Percentiles rank a stretch among this genome's conserved stretches.
Conservation (phyloP, 345 rosid genomes). For the Salix arbutifolia region DNA sequence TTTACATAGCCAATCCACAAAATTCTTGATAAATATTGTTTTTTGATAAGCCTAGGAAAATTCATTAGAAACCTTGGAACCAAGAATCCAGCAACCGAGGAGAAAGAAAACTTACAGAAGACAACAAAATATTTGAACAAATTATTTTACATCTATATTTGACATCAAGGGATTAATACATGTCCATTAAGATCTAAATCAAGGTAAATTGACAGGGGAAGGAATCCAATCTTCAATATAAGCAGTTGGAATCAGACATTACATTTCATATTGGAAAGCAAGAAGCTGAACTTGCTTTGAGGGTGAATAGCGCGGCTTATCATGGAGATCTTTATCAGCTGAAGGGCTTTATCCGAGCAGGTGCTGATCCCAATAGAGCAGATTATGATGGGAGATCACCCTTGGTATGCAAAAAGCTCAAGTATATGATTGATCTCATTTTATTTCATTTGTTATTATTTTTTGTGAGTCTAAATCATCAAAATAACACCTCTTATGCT, state of each 20-base stretch:
- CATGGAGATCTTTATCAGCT: conserved; percentile 80
- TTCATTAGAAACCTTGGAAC: too few species aligned
- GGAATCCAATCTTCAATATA: conserved; percentile 58
- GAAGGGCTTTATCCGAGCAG: conserved; percentile 66
- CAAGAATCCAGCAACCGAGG: too few species aligned
- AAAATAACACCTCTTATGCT: neutral
- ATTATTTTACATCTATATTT: neutral
- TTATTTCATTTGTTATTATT: neutral
- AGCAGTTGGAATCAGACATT: conserved; percentile 77
- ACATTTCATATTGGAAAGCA: conserved; percentile 84
- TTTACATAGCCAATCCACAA: neutral
- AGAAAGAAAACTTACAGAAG: too few species aligned
- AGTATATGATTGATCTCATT: neutral
- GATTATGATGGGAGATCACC: conserved; percentile 96
- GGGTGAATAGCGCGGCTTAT: conserved; percentile 76
- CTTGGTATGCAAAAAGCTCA: conserved; percentile 46
- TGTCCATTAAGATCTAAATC: conserved; percentile 3
- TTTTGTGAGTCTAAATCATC: neutral
- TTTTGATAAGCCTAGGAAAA: too few species aligned
- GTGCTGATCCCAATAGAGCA: conserved; percentile 81
- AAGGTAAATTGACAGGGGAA: conserved; percentile 52
- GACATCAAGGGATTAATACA: neutral
- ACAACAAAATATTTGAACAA: neutral
- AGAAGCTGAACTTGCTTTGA: conserved; percentile 93
- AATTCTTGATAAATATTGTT: too few species aligned